Conservation (phyloP, 2,329 filamentous ascomycete species). For the Aschersonia sp. region DNA sequence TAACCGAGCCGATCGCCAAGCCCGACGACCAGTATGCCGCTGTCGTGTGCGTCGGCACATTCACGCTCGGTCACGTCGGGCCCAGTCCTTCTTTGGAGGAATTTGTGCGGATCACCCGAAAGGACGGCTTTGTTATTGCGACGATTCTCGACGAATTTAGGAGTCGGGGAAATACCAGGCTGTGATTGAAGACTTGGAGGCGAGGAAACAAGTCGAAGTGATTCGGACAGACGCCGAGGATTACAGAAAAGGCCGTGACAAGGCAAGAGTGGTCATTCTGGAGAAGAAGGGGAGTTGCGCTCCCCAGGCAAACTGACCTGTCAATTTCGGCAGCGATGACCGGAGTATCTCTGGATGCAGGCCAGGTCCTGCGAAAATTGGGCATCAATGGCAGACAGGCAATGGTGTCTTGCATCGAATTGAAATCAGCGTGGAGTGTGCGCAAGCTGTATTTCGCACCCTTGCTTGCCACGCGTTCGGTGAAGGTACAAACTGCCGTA, state of each 20-base stretch:
- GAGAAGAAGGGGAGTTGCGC: background rate
- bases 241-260: background rate
- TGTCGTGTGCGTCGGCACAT: background rate
- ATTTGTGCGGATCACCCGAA: background rate
- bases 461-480: background rate
- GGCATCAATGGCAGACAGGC: background rate
- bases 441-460: background rate
- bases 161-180: background rate
- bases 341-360: background rate
- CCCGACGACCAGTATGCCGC: background rate
- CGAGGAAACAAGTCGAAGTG: background rate
- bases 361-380: background rate
- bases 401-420: background rate
- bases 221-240: background rate
- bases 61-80: background rate
- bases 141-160: background rate
- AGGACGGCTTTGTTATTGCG: background rate
- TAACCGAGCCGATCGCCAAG: background rate
- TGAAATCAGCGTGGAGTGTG: background rate
- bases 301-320: background rate
- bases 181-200: background rate
- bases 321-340: background rate
- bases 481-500: background rate
- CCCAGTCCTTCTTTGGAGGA: background rate
- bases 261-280: background rate